phyloP scores from a whole-genome alignment of 495 filamentous ascomycete species.

The Thermochaetoides thermophila region DNA sequence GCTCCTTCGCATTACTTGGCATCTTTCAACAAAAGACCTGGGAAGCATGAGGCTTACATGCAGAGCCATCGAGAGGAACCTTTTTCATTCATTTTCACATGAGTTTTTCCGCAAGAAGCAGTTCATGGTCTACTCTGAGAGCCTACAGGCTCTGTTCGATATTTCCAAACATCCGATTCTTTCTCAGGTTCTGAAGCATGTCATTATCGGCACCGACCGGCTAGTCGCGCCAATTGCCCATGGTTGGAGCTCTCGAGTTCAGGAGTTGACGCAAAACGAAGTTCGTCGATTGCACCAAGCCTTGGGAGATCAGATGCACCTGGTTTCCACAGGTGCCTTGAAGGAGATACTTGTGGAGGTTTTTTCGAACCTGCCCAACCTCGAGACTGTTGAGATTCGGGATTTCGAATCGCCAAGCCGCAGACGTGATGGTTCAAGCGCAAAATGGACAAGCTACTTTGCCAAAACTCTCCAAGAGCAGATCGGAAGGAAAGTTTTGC shows the following conservation, averaged over 20 bases:
- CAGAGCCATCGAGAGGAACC: conserved; percentile 25
- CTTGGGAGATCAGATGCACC: conserved; percentile 14
- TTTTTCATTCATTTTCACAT: conserved; percentile 31
- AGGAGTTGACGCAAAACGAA: too few species aligned
- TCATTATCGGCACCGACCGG: conserved; percentile 33
- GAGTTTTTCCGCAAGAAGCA: conserved; percentile 43
- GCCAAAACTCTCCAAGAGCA: conserved; percentile 9
- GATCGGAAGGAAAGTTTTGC: background rate
- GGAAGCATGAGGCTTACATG: conserved; percentile 30
- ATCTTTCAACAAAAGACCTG: conserved; percentile 31
- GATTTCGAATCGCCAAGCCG: conserved; percentile 27
- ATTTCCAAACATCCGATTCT: conserved; percentile 37
- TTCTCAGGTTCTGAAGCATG: conserved; percentile 24
- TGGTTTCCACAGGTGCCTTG: conserved; percentile 26
- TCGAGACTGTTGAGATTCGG: conserved; percentile 33
- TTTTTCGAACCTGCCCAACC: conserved; percentile 30
- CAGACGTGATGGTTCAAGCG: conserved; percentile 15
- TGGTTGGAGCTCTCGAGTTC: too few species aligned
- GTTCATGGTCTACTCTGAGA: conserved; percentile 35
- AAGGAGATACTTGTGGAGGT: conserved; percentile 35
- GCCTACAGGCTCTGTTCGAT: conserved; percentile 34
- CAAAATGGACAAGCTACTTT: conserved; percentile 23
- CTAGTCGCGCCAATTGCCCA: background rate
- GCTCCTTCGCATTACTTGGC: conserved; percentile 25
- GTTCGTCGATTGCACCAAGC: too few species aligned